These are phyloP conservation scores for Dendrostoma leiphaemia DNA, from an alignment of 2,329 filamentous ascomycete species.

Conservation along the genomic window DNA sequence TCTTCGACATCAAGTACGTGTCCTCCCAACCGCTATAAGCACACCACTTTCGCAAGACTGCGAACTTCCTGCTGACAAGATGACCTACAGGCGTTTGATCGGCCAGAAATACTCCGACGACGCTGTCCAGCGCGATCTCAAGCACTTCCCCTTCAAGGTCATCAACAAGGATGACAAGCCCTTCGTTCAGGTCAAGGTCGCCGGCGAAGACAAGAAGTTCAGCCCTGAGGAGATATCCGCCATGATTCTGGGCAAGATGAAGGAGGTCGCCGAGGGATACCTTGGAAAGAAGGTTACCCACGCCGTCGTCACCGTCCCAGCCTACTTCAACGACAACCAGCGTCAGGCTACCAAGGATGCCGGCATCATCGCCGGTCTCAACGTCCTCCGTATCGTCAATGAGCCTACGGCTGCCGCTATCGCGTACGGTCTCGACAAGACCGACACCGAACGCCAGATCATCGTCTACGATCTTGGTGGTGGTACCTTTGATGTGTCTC, in stretches of 20 bases:
- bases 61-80: neutral
- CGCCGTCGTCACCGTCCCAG: conserved; percentile 90
- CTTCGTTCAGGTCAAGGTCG: conserved; percentile 71
- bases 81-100: conserved; percentile 66
- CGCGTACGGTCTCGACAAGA: conserved; percentile 91
- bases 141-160: conserved; percentile 98
- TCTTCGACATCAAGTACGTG: conserved; percentile 81
- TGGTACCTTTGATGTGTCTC: conserved; percentile 93
- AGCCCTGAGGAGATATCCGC: conserved; percentile 79
- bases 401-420: conserved; percentile 94
- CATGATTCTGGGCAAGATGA: conserved; percentile 83
- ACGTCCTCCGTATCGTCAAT: conserved; percentile 94
- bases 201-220: conserved; percentile 66
- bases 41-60: neutral
- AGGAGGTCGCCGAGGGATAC: conserved; percentile 77
- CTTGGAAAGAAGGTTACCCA: conserved; percentile 81
- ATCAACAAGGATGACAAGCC: conserved; percentile 88
- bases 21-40: neutral
- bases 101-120: conserved; percentile 80
- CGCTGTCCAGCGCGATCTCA: conserved; percentile 88
- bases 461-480: conserved; percentile 93
- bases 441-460: conserved; percentile 78
- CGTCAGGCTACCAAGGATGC: conserved; percentile 96
- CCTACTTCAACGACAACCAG: conserved; percentile 99
- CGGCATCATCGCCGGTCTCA: conserved; percentile 86